Base-by-base conservation (phyloP, 2,329 filamentous ascomycete species). In the Nemania sp. region DNA sequence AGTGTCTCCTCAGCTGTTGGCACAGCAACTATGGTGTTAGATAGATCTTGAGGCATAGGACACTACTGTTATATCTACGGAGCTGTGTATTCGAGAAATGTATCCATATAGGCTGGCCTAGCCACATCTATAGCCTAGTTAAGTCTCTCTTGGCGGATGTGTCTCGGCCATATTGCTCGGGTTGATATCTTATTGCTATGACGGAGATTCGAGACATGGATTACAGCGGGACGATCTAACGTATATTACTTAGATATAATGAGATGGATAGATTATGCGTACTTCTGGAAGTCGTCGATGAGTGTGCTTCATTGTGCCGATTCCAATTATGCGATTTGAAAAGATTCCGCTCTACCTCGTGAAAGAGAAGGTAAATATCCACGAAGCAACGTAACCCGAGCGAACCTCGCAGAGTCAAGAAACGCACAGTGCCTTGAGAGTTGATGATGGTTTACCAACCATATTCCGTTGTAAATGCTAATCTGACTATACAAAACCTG, bases 161-260 rank as follows among this genome's bases (percentile, higher is more conserved):
- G 72, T 75, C 73, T 76, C 72, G 70, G 72, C 64, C 68, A 68
- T 71, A 72, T 70, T 71, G 51, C 58, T 52, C 18, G 58, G 65
- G 65, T 53, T 53, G 56, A 43, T 59, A 59, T 22, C 35, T 53
- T 61, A 53, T 52, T 27, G 49, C 64, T 49, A 55, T 62, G 26
- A 56, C 62, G 43, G 8, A 24, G 13, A 59, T 47, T 47, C 66
- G 58, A 73, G 69, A 20, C 6, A 74, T 55, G 54, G 11, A 59
- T 65, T 22, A 26, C 29, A 64, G 43, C 65, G 66, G 52, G 45
- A 53, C 63, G 67, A 61, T 67, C 69, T 57, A 66, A 69, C 67
- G 64, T 69, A 60, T 45, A 55, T 58, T 41, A 41, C 3, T 11
- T 22, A 43, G 2, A n/a, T 27, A 61, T 51, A n/a, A 22, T 57